Evolutionary conservation across 1,139 yeast genomes (phyloP).

Genomic region (Sugiyamaella japonica): DNA sequence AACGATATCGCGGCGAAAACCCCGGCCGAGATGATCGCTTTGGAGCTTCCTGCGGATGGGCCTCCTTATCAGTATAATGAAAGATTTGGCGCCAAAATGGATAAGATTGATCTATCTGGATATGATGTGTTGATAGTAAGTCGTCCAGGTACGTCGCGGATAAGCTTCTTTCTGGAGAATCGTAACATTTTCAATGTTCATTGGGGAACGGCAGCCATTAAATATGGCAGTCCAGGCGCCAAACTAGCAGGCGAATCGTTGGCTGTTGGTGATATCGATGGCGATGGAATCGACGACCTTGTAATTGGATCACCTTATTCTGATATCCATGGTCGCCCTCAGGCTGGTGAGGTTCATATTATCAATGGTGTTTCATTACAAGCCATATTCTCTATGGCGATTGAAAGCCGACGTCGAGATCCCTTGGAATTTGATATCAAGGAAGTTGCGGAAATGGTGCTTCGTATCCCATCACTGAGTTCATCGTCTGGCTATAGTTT

Average conservation of each 20-base stretch:
- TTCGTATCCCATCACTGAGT: slow-evolving; percentile 16
- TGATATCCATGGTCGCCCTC: slow-evolving; percentile 38
- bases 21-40: slow-evolving; percentile 8
- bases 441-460: slow-evolving; percentile 25
- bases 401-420: slow-evolving; percentile 22
- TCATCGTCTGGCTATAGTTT: slow-evolving; percentile 26
- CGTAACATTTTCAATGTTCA: slow-evolving; percentile 27
- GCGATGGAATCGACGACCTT: slow-evolving; percentile 45
- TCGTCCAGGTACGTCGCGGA: slow-evolving; percentile 40
- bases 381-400: slow-evolving; percentile 38
- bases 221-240: slow-evolving; percentile 44
- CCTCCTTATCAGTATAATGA: slow-evolving; percentile 22
- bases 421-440: slow-evolving; percentile 32
- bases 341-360: slow-evolving; percentile 46
- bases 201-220: slow-evolving; percentile 28
- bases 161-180: slow-evolving; percentile 37
- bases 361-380: slow-evolving; percentile 41
- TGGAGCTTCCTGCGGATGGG: slow-evolving; percentile 8
- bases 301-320: slow-evolving; percentile 48
- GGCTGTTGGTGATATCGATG: slow-evolving; percentile 39
- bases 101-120: slow-evolving; percentile 26
- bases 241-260: slow-evolving; percentile 43
- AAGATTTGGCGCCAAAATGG: slow-evolving; percentile 38
- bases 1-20: neutral
- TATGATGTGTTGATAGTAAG: slow-evolving; percentile 36